Percentiles rank a stretch among this genome's conserved stretches.
phyloP scores from a whole-genome alignment of 2,329 filamentous ascomycete species.

The Cladophialophora carrionii region DNA sequence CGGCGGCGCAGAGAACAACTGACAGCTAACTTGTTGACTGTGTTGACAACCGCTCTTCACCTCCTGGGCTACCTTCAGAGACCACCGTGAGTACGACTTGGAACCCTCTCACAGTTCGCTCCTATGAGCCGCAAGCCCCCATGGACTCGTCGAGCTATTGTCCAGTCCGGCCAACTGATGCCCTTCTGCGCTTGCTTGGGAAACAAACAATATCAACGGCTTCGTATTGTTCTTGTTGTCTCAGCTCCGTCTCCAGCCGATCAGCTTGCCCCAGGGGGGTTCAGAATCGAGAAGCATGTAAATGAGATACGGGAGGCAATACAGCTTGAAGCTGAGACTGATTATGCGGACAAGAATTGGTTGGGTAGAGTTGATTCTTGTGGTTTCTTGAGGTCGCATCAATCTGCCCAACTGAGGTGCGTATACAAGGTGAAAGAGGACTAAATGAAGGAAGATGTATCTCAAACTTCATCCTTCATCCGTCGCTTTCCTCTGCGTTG shows the following conservation, averaged over 20 bases:
- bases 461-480: background rate
- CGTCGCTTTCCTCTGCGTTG: background rate
- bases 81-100: background rate
- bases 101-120: background rate
- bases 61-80: background rate
- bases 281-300: background rate
- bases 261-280: background rate
- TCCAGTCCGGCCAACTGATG: background rate
- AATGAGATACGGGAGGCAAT: background rate
- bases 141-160: background rate
- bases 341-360: background rate
- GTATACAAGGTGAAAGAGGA: background rate
- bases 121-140: background rate
- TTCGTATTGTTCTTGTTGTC: slow-evolving; percentile 34
- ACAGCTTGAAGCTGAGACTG: background rate
- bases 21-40: background rate
- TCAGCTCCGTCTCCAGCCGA: slow-evolving; percentile 12
- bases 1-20: background rate
- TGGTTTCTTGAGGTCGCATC: background rate
- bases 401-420: background rate
- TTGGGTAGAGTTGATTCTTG: background rate
- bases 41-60: background rate
- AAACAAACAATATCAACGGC: slow-evolving; percentile 28
- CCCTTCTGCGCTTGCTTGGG: background rate
- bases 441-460: background rate